Evolutionary conservation across 164 flowering plant genomes (phyloP), one percentile per base, ranked within the genome.

Genomic region (Paratinospora sagittata): DNA sequence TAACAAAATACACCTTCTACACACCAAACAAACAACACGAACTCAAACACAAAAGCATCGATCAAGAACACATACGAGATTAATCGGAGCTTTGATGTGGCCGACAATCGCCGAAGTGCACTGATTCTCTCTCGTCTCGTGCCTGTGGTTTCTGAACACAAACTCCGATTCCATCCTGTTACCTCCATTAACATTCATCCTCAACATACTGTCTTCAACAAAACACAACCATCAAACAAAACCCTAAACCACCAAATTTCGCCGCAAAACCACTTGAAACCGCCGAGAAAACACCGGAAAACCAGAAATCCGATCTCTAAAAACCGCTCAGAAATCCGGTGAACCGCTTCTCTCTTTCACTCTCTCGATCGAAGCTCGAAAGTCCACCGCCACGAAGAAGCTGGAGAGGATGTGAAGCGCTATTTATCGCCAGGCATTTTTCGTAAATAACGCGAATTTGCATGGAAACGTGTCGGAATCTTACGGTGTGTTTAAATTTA

Each of bases 31-130:
- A 61, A 47, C n/a, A 30, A 30, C 3, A 30, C 2, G 34, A 30
- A 30, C 34, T 30, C 34, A 30, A 30, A 64, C 5, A 71, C 12
- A 10, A 0, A 72, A 30, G 34, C 37, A 24, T 36, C 41, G 12
- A 33, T 16, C 47, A 3, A n/a, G 72, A 69, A 23, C 68, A 23
- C 68, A 67, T 77, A 82, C 84, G 39, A 77, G 82, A 75, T 85
- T 79, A 75, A 81, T 82, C 39, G 93, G 91, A 34, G 91, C 93
- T 78, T 78, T 87, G 84, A 89, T 81, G 79, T 81, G 89, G 70
- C 83, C 86, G 14, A 83, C 75, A 14, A 87, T 72, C 8, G 77
- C 79, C 6, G 89, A 82, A 60, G 84, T 80, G 63, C 93, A 87
- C 89, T 89, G 93, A 27, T 84, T 77, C 60, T 78, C 87, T 23